Evolutionary conservation across 495 filamentous ascomycete species (phyloP), one percentile per base, ranked within the genome.

Genomic region (Neurospora pannonica): DNA sequence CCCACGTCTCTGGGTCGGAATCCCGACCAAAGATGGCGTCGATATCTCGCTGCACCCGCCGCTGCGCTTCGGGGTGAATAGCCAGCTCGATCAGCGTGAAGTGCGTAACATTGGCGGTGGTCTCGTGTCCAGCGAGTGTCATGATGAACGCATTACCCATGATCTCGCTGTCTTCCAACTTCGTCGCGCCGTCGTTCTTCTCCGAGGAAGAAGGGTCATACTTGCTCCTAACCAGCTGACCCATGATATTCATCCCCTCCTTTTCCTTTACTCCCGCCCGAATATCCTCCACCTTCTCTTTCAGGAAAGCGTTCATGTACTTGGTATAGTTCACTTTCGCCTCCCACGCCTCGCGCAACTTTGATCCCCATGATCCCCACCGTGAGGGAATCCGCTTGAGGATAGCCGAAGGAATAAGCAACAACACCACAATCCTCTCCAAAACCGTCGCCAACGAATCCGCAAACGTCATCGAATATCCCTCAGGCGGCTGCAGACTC

Each of bases 121-220:
- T 92, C 78, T 93, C 92, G 79, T 94, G 92, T 28, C 92, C 92
- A 1, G 92, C 91, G 17, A 93, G 83, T 48, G 90, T 87, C 79
- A 92, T 90, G 76, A 93, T 87, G 79, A 92, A 94, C 13, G 90
- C 88, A 77, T 94, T 92, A 38, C 89, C 90, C 34, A 92, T 83
- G 75, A 94, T 89, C 69, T 93, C 91, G 19, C 82, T 81, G 75
- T 90, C 86, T 5, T 80, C 80, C 13, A 91, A 77, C 38, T 82
- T 75, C 54, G 13, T 31, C 24, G 37, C 48, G 39, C 48, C 70
- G 13, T 67, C 42, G 4, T 38, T 42, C 17, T 72, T 73, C 48
- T 81, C 77, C 21, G 39, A 71, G 11, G 40, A 48, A 11, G 74
- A 71, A 21, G 81, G 74, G 40, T 80, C 81, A 77, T 87, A 85